Evolutionary conservation across 352 stramenopile species (phyloP), one percentile per base, ranked within the genome.

Genomic region (Pythium pectinolyticum): DNA sequence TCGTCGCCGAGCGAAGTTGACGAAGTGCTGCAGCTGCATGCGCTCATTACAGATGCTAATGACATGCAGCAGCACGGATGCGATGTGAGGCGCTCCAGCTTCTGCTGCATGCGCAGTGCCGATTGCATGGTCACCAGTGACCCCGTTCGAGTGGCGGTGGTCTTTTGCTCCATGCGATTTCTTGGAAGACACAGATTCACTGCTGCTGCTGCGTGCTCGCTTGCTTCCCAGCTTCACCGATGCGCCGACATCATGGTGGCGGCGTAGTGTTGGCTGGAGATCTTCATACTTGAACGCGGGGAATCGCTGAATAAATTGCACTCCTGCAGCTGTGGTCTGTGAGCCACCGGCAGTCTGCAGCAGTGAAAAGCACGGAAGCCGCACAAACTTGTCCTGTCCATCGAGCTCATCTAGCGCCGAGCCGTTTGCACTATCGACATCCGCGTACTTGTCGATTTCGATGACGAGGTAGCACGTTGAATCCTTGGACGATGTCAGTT

Each of bases 271-370:
- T 4, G 81, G 74, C 50, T 84, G 80, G 57, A 94, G 58, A 53
- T 89, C 80, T 58, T 84, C 80, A 35, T 84, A 81, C 66, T 90
- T 91, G 56, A 94, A 90, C 10, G 86, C 86, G 31, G 77, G 73
- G 61, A 94, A 92, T 15, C 84, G 77, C 53, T 94, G 86, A 49
- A 94, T 90, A 72, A 92, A 94, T 61, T 94, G 85, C 14, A 94
- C 86, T 41, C 84, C 84, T 60, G 85, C 85, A 30, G 78, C 65
- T 53, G 86, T 82, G 0, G 77, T 73, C 9, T 78, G 71, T 30
- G 84, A 66, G 15, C 80, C 79, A 59, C 74, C 72, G 54, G 70
- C 88, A 14, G 83, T 89, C 54, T 92, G 86, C 6, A 94, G 75
- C 24, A 94, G 67, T 15, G 86, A 94, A 54, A 94, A 94, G 32